These are phyloP conservation scores for Trichophaea hybrida DNA, from an alignment of 2,329 filamentous ascomycete species.

Conservation along the genomic window DNA sequence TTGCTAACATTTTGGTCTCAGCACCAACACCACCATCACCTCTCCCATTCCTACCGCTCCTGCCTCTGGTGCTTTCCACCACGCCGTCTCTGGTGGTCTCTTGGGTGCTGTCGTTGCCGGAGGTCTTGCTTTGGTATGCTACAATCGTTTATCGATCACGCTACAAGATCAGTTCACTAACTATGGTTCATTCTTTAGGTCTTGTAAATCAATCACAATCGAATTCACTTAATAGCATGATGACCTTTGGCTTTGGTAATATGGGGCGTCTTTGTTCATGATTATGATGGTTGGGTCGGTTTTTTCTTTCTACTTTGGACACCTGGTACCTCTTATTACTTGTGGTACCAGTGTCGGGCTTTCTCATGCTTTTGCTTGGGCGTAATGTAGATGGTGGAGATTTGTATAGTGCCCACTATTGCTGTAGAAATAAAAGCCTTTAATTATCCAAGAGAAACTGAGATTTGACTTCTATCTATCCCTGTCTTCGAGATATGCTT, in stretches of 20 bases:
- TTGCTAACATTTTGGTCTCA: slow-evolving; percentile 3
- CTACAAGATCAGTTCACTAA: neutral
- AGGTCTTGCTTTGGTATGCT: slow-evolving; percentile 26
- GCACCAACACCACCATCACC: slow-evolving; percentile 13
- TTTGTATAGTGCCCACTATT: neutral
- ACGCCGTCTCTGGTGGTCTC: slow-evolving; percentile 26
- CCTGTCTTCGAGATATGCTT: no score
- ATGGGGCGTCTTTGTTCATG: slow-evolving; percentile 11
- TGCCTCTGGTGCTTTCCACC: slow-evolving; percentile 20
- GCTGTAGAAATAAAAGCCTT: slow-evolving; percentile 3
- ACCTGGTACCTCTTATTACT: neutral
- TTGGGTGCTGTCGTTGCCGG: slow-evolving; percentile 26
- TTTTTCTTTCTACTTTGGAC: neutral
- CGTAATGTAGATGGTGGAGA: slow-evolving; percentile 2
- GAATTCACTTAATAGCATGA: slow-evolving; percentile 14
- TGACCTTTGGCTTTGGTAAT: neutral
- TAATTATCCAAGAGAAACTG: neutral
- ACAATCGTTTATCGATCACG: neutral
- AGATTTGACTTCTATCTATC: no score
- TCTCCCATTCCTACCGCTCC: slow-evolving; percentile 4
- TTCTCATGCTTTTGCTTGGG: neutral
- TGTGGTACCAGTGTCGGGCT: neutral
- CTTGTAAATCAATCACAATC: slow-evolving; percentile 20
- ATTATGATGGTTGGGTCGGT: neutral
- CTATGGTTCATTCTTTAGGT: slow-evolving; percentile 13